These are phyloP conservation scores for Stagonosporopsis rhizophila DNA, from an alignment of 2,329 filamentous ascomycete genomes.

Conservation along the genomic window DNA sequence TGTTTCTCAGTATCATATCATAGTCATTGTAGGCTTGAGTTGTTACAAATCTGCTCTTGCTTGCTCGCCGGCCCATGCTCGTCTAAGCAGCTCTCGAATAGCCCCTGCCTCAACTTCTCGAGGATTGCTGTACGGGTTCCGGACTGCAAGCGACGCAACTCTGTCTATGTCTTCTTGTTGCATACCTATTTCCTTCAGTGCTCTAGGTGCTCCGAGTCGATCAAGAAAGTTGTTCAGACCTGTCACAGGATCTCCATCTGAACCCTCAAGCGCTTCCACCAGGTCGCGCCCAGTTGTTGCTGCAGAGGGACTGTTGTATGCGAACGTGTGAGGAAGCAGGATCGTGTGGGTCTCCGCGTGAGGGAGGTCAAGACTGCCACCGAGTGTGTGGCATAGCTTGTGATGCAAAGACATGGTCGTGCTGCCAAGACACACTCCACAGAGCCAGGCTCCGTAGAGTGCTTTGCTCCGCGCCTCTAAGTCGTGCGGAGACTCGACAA, in stretches of 20 bases:
- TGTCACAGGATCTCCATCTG: background rate
- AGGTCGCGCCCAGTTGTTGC: background rate
- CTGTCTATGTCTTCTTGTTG: background rate
- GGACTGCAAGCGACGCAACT: background rate
- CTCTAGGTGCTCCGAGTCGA: background rate
- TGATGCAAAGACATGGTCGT: constrained; percentile 71
- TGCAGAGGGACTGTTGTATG: constrained; percentile 60
- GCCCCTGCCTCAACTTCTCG: background rate
- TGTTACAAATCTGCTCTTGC: constrained; percentile 34
- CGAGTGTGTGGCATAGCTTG: constrained; percentile 71
- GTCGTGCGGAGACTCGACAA: background rate
- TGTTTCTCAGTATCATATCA: too few relatives aligned
- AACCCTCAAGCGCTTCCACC: background rate
- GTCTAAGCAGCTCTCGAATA: background rate
- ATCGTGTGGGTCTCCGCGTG: constrained; percentile 72
- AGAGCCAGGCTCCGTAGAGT: constrained; percentile 71
- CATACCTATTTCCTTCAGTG: background rate
- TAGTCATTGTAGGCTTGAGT: background rate
- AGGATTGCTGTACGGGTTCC: background rate
- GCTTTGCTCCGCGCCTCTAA: constrained; percentile 59
- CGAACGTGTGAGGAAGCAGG: constrained; percentile 67
- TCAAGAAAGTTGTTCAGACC: background rate
- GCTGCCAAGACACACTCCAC: constrained; percentile 65
- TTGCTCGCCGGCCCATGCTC: background rate
- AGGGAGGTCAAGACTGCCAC: constrained; percentile 68